Evolutionary conservation across 192 early-diverging fungal genomes (phyloP), one percentile per base, ranked within the genome.

Genomic region (Anaeromyces robustus): DNA sequence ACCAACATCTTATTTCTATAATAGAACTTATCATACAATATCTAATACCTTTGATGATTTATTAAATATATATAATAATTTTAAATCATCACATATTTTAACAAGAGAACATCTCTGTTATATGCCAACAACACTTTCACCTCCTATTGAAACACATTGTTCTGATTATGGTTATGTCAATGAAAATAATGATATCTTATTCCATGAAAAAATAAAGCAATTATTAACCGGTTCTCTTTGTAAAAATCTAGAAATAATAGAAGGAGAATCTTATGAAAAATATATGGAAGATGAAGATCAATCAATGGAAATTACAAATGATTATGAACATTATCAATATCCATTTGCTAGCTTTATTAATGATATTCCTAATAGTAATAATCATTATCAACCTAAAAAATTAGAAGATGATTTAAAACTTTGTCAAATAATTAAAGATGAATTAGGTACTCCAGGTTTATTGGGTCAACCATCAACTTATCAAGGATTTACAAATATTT

Each of bases 401-500:
- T 26, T 68, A 26, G 52, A 68, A 68, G 19, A 68, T 9, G 11
- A 68, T n/a, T 26, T 68, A 5, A 26, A 68, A 68, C 22, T 68
- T 11, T 68, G 26, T 68, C 52, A n/a, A n/a, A 68, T 7, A 26
- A n/a, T 68, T 68, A 29, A 39, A 5, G n/a, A 78, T 39, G 78
- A 78, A 78, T 19, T 39, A 22, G 34, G 26, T 9, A n/a, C 31
- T 3, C 78, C 31, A 31, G 78, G 78, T n/a, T 39, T 78, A 31
- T 29, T 78, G 12, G 78, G 78, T 11, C 29, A 80, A 22, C 30
- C 80, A 37, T 28, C 30, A 30, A 43, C 80, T 7, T 77, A 83
- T 22, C 87, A 92, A 43, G 92, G 93, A 6, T 86, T 85, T 37
- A 88, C 92, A 0, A 84, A 89, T 81, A 93, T 94, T 79, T 91